Base-by-base conservation (phyloP, 139 green algal species). In the Chlorella sp. region DNA sequence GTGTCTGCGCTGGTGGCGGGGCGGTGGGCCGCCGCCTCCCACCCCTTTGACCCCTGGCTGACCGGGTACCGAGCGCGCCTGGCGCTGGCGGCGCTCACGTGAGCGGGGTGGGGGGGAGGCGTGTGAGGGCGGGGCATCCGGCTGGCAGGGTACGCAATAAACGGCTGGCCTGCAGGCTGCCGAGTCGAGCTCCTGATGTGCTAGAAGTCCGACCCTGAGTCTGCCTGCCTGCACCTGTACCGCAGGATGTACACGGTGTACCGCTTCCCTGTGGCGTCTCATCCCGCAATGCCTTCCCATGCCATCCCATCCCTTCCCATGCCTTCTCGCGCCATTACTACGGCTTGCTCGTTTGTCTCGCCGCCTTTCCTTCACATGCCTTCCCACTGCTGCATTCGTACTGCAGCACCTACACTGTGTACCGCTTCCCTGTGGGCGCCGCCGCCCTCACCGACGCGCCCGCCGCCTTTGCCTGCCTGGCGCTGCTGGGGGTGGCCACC, bases 1-100 rank as follows among this genome's bases (percentile, higher is more conserved):
- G 22, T 86, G 81, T 86, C 86, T 2, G 97, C 97, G 9, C 85
- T 98, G 82, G 40, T 99, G 39, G 97, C 97, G 0, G 97, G 96
- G 53, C 90, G 95, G 53, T 96, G 93, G 90, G 95, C 93, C 14
- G 68, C 89, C 19, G 75, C 42, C 24, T 91, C 90, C 92, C 37
- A 89, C 89, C 90, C 96, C 68, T 95, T 96, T 89, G n/a, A 42
- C 18, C 96, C 96, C 79, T 99, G 95, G 92, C 90, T 97, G 37
- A 73, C 90, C 5, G 96, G 94, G 81, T 97, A 97, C 91, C 79
- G 86, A 28, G 69, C 96, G 57, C 91, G 95, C 36, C 91, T 97
- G 18, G 89, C 75, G 73, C 90, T 93, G 40, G 91, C 91, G 37
- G 93, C 91, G 24, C 87, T 89, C 85, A 90, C 60, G 86, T 84